phyloP scores from a whole-genome alignment of 805 yeast species.

The Ogataea methanolica region DNA sequence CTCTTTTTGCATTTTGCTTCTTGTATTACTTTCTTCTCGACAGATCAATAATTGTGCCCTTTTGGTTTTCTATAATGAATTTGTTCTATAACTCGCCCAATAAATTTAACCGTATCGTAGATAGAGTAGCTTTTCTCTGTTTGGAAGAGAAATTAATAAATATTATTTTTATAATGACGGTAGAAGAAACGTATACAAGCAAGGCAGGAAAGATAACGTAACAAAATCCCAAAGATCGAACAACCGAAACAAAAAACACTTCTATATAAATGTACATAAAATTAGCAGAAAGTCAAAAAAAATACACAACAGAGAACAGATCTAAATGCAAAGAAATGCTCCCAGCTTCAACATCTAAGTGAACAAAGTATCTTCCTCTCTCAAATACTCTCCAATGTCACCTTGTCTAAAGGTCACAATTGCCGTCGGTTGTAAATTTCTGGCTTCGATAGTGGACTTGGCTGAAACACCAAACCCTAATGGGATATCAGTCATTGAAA shows the following conservation, averaged over 20 bases:
- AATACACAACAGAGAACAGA: not conserved
- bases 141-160: not conserved
- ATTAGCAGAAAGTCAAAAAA: not conserved
- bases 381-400: conserved; percentile 94
- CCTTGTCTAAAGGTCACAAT: conserved; percentile 96
- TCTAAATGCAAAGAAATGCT: not conserved
- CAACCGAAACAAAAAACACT: too few relatives aligned
- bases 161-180: conserved; percentile 1
- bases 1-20: not conserved
- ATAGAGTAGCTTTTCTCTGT: too few relatives aligned
- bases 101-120: too few relatives aligned
- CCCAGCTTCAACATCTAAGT: conserved; percentile 40
- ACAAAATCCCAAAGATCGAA: too few relatives aligned
- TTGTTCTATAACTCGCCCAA: too few relatives aligned
- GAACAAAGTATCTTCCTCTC: conserved; percentile 96
- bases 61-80: too few relatives aligned
- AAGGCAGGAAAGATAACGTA: not conserved
- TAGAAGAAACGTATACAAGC: not conserved
- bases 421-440: conserved; percentile 86
- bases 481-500: conserved; percentile 88
- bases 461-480: conserved; percentile 95
- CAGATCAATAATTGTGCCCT: not conserved
- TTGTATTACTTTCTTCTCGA: not conserved
- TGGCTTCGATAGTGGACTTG: conserved; percentile 82
- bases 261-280: not conserved